Conservation (phyloP, 2,329 filamentous ascomycete species). For the Penicillium hesseltinei region DNA sequence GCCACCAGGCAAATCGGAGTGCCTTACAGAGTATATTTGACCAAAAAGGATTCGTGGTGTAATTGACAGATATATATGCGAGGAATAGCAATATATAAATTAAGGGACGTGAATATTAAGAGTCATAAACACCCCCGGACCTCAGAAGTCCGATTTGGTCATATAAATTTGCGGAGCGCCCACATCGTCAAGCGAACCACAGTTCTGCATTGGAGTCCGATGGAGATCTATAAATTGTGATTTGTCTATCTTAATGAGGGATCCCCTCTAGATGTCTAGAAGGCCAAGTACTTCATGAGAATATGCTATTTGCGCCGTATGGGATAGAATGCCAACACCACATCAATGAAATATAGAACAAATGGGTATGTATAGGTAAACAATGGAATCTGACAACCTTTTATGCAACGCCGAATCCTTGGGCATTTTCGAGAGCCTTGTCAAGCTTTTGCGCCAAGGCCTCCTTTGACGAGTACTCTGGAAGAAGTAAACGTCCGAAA, state of each 20-base stretch:
- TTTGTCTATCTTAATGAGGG: constrained; percentile 7
- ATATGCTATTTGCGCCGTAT: not conserved
- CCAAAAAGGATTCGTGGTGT: not conserved
- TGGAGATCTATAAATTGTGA: constrained; percentile 8
- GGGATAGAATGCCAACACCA: not conserved
- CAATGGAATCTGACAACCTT: not conserved
- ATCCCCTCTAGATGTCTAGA: not conserved
- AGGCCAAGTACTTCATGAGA: not conserved
- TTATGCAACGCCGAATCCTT: constrained; percentile 82
- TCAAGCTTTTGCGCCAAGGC: constrained; percentile 70
- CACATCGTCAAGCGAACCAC: constrained; percentile 17
- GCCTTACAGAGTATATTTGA: not conserved
- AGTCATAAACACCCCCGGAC: constrained; percentile 15
- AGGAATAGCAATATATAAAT: not conserved
- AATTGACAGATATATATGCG: not conserved
- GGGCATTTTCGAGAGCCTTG: constrained; percentile 84
- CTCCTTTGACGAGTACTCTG: constrained; percentile 72
- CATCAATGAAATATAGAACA: constrained; percentile 9
- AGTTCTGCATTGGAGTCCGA: constrained; percentile 9
- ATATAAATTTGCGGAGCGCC: constrained; percentile 8
- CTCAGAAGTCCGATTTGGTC: constrained; percentile 18
- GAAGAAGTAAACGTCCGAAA: constrained; percentile 82
- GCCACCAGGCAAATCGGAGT: not conserved
- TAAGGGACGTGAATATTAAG: constrained; percentile 2
- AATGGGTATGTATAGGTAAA: constrained; percentile 20